Conservation (phyloP, 352 stramenopile species). For the Pythium insidiosum region DNA sequence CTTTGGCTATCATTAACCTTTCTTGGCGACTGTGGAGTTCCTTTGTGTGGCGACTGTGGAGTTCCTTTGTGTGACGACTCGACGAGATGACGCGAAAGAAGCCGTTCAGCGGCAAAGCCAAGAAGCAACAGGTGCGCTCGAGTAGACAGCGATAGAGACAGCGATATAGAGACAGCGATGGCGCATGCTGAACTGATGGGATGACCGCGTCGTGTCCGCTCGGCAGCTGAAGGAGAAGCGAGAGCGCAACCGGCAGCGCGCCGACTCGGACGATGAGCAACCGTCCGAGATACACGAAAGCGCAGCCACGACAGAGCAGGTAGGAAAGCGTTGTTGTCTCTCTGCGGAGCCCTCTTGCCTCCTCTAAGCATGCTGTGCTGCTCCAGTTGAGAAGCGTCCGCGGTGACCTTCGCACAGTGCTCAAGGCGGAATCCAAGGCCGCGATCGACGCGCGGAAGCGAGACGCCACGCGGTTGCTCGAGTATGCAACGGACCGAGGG, state of each 20-base stretch:
- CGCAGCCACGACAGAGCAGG: too few relatives aligned
- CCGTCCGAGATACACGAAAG: too few relatives aligned
- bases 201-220: too few relatives aligned
- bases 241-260: slow-evolving; percentile 44
- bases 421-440: slow-evolving; percentile 46
- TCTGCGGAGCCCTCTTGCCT: too few relatives aligned
- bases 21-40: too few relatives aligned
- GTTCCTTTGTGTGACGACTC: too few relatives aligned
- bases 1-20: too few relatives aligned
- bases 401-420: slow-evolving; percentile 61
- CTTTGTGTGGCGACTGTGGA: too few relatives aligned
- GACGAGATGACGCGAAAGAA: slow-evolving; percentile 41
- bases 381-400: slow-evolving; percentile 14
- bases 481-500: slow-evolving; percentile 47
- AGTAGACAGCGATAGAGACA: not conserved
- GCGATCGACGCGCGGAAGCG: slow-evolving; percentile 56
- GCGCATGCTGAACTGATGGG: too few relatives aligned
- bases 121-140: slow-evolving; percentile 70
- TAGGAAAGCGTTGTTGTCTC: too few relatives aligned
- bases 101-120: slow-evolving; percentile 83
- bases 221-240: slow-evolving; percentile 65
- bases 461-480: slow-evolving; percentile 53
- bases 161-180: not conserved
- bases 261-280: slow-evolving; percentile 11
- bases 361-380: not conserved